Conservation (phyloP, 495 filamentous ascomycete species). For the Astrothelium macrocarpum region DNA sequence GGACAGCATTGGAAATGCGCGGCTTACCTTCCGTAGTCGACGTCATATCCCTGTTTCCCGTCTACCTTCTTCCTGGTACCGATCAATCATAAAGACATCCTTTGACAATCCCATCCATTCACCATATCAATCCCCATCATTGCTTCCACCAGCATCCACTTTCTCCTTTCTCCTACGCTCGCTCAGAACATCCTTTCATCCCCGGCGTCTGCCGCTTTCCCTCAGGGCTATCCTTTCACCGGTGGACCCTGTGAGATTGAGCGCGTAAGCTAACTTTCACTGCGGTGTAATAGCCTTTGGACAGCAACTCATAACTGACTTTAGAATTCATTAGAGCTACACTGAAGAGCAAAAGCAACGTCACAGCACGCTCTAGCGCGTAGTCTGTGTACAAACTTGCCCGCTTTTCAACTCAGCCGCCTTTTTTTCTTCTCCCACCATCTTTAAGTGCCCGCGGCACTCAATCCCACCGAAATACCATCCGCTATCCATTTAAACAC, state of each 20-base stretch:
- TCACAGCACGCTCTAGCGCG: not conserved
- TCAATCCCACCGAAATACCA: slow-evolving; percentile 62
- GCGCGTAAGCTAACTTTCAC: not conserved
- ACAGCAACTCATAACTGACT: not conserved
- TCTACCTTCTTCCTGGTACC: not conserved
- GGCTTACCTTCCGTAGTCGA: too few species aligned
- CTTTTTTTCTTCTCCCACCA: not conserved
- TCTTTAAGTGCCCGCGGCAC: slow-evolving; percentile 69
- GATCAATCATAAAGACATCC: not conserved
- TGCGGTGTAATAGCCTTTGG: not conserved
- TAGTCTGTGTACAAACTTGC: not conserved
- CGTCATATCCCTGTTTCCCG: not conserved
- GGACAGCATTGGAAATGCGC: too few species aligned
- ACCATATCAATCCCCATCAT: not conserved
- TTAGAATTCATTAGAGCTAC: not conserved
- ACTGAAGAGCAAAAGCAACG: not conserved
- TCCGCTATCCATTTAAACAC: slow-evolving; percentile 66
- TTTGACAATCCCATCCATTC: not conserved
- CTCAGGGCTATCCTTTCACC: not conserved
- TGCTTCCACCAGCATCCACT: not conserved
- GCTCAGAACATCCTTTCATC: not conserved
- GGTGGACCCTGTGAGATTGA: not conserved
- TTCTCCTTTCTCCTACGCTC: not conserved
- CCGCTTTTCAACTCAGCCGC: not conserved
- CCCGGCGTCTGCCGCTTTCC: not conserved